Evolutionary conservation across 495 filamentous ascomycete species (phyloP).

Genomic region (Neurospora tetraspora): DNA sequence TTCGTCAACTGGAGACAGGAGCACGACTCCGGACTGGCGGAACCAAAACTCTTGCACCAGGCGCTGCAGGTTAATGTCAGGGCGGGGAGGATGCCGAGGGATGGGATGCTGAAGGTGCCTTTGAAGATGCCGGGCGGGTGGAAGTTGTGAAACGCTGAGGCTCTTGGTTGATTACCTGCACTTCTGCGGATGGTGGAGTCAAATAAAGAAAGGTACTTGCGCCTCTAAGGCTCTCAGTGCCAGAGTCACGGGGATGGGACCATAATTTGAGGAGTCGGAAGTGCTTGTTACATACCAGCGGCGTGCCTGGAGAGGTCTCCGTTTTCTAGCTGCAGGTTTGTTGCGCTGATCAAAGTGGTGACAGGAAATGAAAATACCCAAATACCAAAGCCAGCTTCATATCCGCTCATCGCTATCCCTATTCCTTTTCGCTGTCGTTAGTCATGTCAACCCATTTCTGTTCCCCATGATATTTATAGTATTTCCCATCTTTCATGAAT

Average conservation of each 20-base stretch:
- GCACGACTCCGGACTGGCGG: conserved; percentile 37
- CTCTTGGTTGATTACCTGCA: background rate
- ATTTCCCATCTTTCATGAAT: background rate
- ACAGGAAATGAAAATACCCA: background rate
- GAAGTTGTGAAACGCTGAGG: background rate
- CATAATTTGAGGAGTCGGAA: background rate
- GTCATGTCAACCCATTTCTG: background rate
- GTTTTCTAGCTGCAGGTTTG: background rate
- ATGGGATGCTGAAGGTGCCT: conserved; percentile 35
- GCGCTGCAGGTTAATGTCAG: conserved; percentile 51
- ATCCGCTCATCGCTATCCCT: background rate
- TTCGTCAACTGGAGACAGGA: conserved; percentile 39
- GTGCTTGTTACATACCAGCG: background rate
- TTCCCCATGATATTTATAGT: background rate
- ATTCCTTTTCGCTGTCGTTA: background rate
- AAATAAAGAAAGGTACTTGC: background rate
- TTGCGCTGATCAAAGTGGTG: background rate
- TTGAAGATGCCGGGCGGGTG: conserved; percentile 8
- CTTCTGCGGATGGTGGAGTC: background rate
- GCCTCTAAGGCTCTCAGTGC: background rate
- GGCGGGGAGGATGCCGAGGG: conserved; percentile 39
- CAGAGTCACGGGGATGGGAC: background rate
- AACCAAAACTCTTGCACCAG: conserved; percentile 44
- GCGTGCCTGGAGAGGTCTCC: background rate
- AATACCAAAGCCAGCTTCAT: background rate